Evolutionary conservation across 1,284 basidiomycete genomes (phyloP).

Genomic region (Papiliotrema fonsecae): DNA sequence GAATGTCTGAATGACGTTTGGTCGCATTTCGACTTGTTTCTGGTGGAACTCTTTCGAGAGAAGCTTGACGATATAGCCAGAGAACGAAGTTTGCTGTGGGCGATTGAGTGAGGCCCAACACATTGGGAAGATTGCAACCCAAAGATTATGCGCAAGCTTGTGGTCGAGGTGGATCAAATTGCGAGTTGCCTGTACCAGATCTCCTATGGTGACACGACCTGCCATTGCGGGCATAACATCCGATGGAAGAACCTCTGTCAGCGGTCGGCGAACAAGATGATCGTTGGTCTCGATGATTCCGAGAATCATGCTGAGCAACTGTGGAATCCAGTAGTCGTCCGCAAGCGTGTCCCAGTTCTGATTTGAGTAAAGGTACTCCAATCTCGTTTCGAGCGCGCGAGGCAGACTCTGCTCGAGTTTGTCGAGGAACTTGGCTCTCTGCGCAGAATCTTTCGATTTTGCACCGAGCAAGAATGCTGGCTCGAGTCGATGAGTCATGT

Average conservation of each 20-base stretch:
- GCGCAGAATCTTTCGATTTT: constrained; percentile 69
- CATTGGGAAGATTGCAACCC: constrained; percentile 87
- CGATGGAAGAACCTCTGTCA: constrained; percentile 16
- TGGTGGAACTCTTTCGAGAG: constrained; percentile 91
- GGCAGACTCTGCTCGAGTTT: constrained; percentile 87
- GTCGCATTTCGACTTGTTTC: constrained; percentile 82
- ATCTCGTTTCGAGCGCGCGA: constrained; percentile 69
- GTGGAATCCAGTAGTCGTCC: constrained; percentile 92
- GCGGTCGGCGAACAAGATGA: constrained; percentile 21
- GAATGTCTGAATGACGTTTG: constrained; percentile 90
- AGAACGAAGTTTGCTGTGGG: constrained; percentile 82
- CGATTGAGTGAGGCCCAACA: constrained; percentile 81
- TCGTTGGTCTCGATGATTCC: constrained; percentile 71
- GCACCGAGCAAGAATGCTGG: constrained; percentile 91
- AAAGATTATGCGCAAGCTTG: constrained; percentile 71
- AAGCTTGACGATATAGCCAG: constrained; percentile 82
- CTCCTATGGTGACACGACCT: constrained; percentile 49
- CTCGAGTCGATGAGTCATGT: constrained; percentile 90
- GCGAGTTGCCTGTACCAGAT: constrained; percentile 71
- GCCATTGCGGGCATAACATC: constrained; percentile 25
- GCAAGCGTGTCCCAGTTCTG: constrained; percentile 95
- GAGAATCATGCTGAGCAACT: constrained; percentile 84
- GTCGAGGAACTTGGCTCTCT: constrained; percentile 85
- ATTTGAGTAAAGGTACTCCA: constrained; percentile 87
- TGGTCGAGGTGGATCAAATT: constrained; percentile 78